A percentile compares a stretch with the other conserved stretches of the same genome.
Conservation (phyloP, 1,139 yeast species). For the Zygosaccharomyces sapae region DNA sequence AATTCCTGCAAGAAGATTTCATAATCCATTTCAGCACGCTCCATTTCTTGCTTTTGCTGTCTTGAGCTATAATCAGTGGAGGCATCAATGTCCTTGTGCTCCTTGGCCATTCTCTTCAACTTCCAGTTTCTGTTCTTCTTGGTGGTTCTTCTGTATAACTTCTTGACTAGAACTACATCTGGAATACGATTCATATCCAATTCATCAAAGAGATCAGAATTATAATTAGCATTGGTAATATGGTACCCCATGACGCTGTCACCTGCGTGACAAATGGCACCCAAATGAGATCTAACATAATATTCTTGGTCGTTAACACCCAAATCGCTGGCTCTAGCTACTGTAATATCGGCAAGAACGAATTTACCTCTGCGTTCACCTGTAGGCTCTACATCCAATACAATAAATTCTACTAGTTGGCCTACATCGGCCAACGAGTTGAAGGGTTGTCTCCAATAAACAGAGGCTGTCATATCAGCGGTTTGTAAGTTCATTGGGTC, state of each 20-base stretch:
- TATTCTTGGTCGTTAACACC: constrained; percentile 79
- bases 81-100: constrained; percentile 83
- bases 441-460: constrained; percentile 88
- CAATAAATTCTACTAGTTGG: constrained; percentile 81
- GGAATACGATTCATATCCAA: constrained; percentile 56
- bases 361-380: constrained; percentile 77
- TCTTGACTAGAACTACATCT: constrained; percentile 92
- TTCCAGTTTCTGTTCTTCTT: constrained; percentile 85
- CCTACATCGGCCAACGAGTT: constrained; percentile 70
- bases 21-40: constrained; percentile 90
- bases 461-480: constrained; percentile 71
- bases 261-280: constrained; percentile 93
- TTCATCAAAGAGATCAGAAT: constrained; percentile 79
- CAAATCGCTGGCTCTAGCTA: constrained; percentile 80
- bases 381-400: constrained; percentile 89
- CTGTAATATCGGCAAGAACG: constrained; percentile 85
- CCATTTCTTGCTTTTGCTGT: constrained; percentile 83
- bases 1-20: constrained; percentile 94
- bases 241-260: constrained; percentile 92
- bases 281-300: constrained; percentile 83
- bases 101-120: constrained; percentile 96
- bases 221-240: constrained; percentile 77
- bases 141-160: constrained; percentile 76
- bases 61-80: constrained; percentile 59
- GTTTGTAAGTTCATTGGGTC: constrained; percentile 79